Percentiles rank a stretch among this genome's conserved stretches.
phyloP scores from a whole-genome alignment of 495 filamentous ascomycete genomes.

The Neurospora africana region DNA sequence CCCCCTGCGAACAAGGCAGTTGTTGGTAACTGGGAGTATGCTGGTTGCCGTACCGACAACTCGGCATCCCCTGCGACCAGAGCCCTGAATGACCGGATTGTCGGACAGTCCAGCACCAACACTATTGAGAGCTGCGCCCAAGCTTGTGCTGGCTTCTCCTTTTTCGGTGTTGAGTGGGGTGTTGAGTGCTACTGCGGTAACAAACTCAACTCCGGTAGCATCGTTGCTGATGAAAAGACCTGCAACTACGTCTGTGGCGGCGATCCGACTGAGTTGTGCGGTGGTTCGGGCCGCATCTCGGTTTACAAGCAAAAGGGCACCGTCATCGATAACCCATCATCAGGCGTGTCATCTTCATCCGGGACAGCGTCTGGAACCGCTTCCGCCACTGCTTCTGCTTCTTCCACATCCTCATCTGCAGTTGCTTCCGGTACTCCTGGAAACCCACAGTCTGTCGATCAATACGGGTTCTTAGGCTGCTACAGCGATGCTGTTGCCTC shows the following conservation, averaged over 20 bases:
- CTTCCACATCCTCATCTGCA: conserved; percentile 16
- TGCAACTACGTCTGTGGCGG: conserved; percentile 9
- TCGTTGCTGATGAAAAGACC: neutral
- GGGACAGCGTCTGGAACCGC: neutral
- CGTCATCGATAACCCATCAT: conserved; percentile 1
- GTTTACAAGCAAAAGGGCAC: conserved; percentile 5
- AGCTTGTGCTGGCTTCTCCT: conserved; percentile 7
- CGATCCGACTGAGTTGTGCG: conserved; percentile 4
- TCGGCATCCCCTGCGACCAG: conserved; percentile 3
- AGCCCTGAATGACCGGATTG: conserved; percentile 9
- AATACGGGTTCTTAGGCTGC: conserved; percentile 25
- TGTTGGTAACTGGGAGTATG: conserved; percentile 17
- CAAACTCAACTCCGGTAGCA: neutral
- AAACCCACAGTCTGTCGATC: conserved; percentile 15
- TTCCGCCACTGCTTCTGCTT: conserved; percentile 17
- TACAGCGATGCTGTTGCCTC: conserved; percentile 20
- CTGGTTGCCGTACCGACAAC: conserved; percentile 26
- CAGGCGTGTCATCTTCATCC: neutral
- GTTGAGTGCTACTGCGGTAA: conserved; percentile 15
- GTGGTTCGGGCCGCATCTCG: conserved; percentile 5
- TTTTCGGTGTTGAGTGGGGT: conserved; percentile 12
- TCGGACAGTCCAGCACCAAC: conserved; percentile 13
- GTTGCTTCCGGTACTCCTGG: conserved; percentile 11
- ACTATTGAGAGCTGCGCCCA: conserved; percentile 25
- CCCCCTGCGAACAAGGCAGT: conserved; percentile 9